A percentile compares a stretch with the other conserved stretches of the same genome.
These are phyloP conservation scores for Vanilla planifolia DNA, from an alignment of 106 monocot genomes.

Conservation along the genomic window DNA sequence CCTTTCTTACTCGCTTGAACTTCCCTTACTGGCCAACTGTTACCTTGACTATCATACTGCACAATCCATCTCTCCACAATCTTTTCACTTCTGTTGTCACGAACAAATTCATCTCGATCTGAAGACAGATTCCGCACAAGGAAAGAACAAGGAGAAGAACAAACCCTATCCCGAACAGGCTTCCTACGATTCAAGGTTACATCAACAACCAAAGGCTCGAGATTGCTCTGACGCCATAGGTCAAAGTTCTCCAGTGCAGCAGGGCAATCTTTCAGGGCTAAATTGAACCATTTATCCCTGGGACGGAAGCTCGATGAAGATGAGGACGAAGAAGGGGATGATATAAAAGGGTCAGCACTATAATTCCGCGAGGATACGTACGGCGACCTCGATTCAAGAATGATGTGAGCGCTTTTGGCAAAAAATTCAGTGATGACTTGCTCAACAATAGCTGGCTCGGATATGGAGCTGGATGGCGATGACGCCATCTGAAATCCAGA, in stretches of 20 bases:
- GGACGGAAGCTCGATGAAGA: conserved; percentile 35
- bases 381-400: conserved; percentile 62
- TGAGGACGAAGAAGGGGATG: conserved; percentile 29
- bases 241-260: conserved; percentile 61
- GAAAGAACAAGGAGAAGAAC: neutral
- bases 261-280: conserved; percentile 55
- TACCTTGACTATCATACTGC: conserved; percentile 39
- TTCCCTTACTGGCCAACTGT: conserved; percentile 4
- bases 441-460: conserved; percentile 52
- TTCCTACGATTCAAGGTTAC: conserved; percentile 24
- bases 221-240: conserved; percentile 60
- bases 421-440: conserved; percentile 79
- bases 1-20: conserved; percentile 15
- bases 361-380: conserved; percentile 64
- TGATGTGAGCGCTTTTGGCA: conserved; percentile 64
- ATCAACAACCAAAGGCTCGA: conserved; percentile 64
- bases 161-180: neutral
- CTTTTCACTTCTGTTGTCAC: conserved; percentile 20
- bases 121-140: conserved; percentile 7
- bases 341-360: conserved; percentile 16
- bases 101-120: conserved; percentile 9
- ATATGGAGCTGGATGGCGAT: conserved; percentile 16
- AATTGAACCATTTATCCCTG: conserved; percentile 63
- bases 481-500: conserved; percentile 20
- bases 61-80: conserved; percentile 62